Evolutionary conservation across 2,329 filamentous ascomycete species (phyloP).

Genomic region (Trichoderma endophyticum): DNA sequence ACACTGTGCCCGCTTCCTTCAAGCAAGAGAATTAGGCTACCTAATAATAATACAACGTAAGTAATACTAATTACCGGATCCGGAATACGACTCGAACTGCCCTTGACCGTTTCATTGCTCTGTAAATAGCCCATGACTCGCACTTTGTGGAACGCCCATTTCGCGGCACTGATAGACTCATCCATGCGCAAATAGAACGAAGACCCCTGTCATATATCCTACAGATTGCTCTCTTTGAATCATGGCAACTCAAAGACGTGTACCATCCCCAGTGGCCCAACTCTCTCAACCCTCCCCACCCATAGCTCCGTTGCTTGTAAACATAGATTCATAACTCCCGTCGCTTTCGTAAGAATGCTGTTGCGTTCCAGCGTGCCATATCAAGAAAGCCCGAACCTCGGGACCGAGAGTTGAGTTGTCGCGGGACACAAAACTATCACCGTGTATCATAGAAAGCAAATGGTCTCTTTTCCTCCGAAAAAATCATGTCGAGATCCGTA

Average conservation of each 20-base stretch:
- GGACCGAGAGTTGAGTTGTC: not conserved
- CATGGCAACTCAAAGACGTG: not conserved
- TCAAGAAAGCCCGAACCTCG: not conserved
- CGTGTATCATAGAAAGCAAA: not conserved
- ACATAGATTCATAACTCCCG: not conserved
- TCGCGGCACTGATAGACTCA: not conserved
- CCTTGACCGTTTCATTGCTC: not conserved
- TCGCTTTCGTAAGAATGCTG: not conserved
- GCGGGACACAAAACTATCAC: not conserved
- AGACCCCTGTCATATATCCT: not conserved
- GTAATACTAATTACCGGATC: not conserved
- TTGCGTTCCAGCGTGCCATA: not conserved
- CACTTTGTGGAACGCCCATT: not conserved
- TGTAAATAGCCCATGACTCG: not conserved
- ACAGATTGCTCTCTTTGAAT: not conserved
- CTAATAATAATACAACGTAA: not conserved
- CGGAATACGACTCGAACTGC: not conserved
- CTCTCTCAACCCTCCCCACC: not conserved
- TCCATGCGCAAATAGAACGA: not conserved
- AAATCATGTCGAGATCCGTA: not conserved
- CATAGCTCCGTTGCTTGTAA: not conserved
- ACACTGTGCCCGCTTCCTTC: not conserved
- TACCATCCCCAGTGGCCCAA: not conserved
- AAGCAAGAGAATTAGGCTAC: not conserved
- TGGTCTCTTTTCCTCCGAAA: not conserved